Percentiles rank a stretch among this genome's conserved stretches.
Evolutionary conservation across 2,329 filamentous ascomycete genomes (phyloP).

Genomic region (Diaporthe aspalathi): DNA sequence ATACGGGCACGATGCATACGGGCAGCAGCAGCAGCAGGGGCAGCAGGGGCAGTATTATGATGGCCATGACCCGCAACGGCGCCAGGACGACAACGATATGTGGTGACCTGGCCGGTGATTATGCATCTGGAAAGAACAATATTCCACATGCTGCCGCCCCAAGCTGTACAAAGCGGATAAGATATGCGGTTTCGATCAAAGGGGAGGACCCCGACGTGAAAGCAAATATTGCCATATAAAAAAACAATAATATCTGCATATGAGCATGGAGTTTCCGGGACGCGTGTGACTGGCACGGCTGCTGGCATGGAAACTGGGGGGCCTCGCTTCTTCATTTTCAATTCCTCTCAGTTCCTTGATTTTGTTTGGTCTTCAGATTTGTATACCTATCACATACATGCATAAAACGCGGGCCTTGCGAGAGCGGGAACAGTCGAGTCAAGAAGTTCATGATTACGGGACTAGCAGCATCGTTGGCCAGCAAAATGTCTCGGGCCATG

Average conservation of each 20-base stretch:
- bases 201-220: too few relatives aligned
- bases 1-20: slow-evolving; percentile 48
- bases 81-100: slow-evolving; percentile 43
- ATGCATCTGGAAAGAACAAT: not conserved
- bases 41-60: slow-evolving; percentile 42
- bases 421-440: not conserved
- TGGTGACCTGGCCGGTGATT: slow-evolving; percentile 41
- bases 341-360: slow-evolving; percentile 18
- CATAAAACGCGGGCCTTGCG: not conserved
- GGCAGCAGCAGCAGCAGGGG: slow-evolving; percentile 42
- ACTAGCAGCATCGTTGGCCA: not conserved
- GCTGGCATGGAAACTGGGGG: slow-evolving; percentile 32
- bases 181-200: not conserved
- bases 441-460: slow-evolving; percentile 3
- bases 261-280: slow-evolving; percentile 38
- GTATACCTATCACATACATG: slow-evolving; percentile 23
- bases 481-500: not conserved
- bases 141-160: not conserved
- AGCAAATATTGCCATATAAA: slow-evolving; percentile 31
- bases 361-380: slow-evolving; percentile 11
- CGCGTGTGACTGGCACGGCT: slow-evolving; percentile 34
- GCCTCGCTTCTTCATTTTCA: slow-evolving; percentile 28
- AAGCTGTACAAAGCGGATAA: not conserved
- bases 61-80: slow-evolving; percentile 38
- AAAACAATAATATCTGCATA: slow-evolving; percentile 38